Base-by-base conservation (phyloP, 2,329 filamentous ascomycete genomes). In the Stagonosporopsis tanaceti region DNA sequence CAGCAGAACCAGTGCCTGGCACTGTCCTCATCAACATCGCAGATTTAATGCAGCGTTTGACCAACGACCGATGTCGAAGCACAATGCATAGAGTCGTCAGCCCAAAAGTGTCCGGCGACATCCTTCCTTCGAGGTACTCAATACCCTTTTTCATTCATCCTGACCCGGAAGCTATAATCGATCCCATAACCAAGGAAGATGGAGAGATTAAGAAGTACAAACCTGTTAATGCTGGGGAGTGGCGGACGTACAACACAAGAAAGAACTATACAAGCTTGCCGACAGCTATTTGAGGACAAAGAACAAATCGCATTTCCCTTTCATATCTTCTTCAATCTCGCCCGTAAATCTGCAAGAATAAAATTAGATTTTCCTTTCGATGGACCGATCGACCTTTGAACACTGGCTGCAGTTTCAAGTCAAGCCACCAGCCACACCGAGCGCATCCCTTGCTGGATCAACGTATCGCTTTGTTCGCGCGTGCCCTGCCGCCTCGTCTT, bases 131-230 rank as follows among this genome's bases (percentile, higher is more conserved):
- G 25, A 65, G 77, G 32, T 77, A 74, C 47, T 77, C 73, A 17
- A 77, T 79, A 22, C 74, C 75, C 6, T 78, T 76, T 48, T 79
- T 78, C 44, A 70, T 75, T 22, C 69, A 71, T 25, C 71, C 76
- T 15, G 72, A 78, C 60, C 65, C 70, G 14, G 72, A 78, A 8
- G 67, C 65, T 1, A 28, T 76, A 15, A 75, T 79, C 37, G 71
- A 68, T 32, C 62, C 76, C 41, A 71, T 74, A 17, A 53, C 77
- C 48, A 72, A 73, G n/a, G 62, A 66, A n/a, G 54, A 62, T 45
- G 60, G 63, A 1, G 64, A 70, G 46, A 68, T 75, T 35, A 76
- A 74, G 58, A 77, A 70, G 57, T 78, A 77, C 56, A 71, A 75
- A 58, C 59, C 72, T 11, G 69, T 77, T 2, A 76, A 72, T 42